Conservation (phyloP, 306 rosid genomes). For the Canavalia gladiata region DNA sequence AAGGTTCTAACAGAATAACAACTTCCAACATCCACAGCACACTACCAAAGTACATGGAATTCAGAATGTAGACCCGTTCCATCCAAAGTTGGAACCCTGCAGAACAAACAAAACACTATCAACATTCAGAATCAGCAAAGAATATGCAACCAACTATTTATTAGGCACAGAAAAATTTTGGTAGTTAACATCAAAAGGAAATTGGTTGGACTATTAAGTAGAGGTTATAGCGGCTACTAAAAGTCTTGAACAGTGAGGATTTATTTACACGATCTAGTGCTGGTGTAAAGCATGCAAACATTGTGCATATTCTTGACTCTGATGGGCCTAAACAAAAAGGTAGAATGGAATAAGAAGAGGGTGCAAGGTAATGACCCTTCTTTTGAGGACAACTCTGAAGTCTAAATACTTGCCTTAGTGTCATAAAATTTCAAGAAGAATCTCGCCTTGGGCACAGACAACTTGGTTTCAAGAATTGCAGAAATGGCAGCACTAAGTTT, state of each 20-base stretch:
- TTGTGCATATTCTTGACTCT: conserved; percentile 91
- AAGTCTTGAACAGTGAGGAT: conserved; percentile 40
- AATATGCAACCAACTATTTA: not conserved
- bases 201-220: conserved; percentile 8
- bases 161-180: not conserved
- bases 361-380: conserved; percentile 56
- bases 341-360: conserved; percentile 69
- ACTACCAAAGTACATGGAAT: not conserved
- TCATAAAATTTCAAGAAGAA: conserved; percentile 83
- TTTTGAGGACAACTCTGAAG: conserved; percentile 40
- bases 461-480: conserved; percentile 70
- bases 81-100: conserved; percentile 89
- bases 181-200: conserved; percentile 8
- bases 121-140: conserved; percentile 38
- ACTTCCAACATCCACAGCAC: not conserved
- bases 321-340: conserved; percentile 90
- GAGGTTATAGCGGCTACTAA: not conserved
- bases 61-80: conserved; percentile 83
- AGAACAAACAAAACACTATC: conserved; percentile 38
- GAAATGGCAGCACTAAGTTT: conserved; percentile 84
- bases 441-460: conserved; percentile 79
- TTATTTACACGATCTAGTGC: conserved; percentile 86
- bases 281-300: conserved; percentile 99
- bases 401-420: conserved; percentile 71
- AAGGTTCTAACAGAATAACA: not conserved